A percentile compares a stretch with the other conserved stretches of the same genome.
Evolutionary conservation across 2,329 filamentous ascomycete genomes (phyloP).

Genomic region (Lasiodiplodia sp.): DNA sequence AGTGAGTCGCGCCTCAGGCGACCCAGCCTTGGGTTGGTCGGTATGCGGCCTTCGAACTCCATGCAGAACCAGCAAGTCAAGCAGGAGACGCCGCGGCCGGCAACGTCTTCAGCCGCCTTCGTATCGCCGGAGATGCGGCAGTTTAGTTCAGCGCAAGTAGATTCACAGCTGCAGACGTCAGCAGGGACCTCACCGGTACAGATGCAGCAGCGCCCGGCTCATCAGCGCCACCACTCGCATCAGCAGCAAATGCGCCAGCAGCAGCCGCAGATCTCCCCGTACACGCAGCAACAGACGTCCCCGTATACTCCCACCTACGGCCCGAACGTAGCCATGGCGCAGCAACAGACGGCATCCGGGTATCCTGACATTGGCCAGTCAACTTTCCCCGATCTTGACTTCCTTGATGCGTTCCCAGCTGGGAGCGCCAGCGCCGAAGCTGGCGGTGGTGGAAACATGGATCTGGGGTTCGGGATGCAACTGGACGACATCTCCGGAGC

Average conservation of each 20-base stretch:
- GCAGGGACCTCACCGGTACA: neutral
- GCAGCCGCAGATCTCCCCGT: conserved; percentile 38
- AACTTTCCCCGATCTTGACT: conserved; percentile 60
- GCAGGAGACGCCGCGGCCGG: conserved; percentile 23
- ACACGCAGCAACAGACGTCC: conserved; percentile 37
- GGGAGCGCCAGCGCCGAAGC: conserved; percentile 7
- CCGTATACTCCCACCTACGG: conserved; percentile 30
- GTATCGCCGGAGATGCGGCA: conserved; percentile 17
- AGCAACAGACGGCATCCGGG: conserved; percentile 31
- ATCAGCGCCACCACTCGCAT: conserved; percentile 31
- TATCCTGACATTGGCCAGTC: conserved; percentile 41
- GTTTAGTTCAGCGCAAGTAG: conserved; percentile 7
- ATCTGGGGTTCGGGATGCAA: conserved; percentile 64
- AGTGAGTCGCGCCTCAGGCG: conserved; percentile 45
- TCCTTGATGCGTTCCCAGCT: conserved; percentile 59
- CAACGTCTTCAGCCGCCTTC: neutral
- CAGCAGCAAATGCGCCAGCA: conserved; percentile 28
- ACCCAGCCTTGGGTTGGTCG: conserved; percentile 33
- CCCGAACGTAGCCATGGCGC: neutral
- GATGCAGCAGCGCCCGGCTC: conserved; percentile 18
- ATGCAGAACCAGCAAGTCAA: conserved; percentile 37
- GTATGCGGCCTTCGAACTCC: conserved; percentile 37
- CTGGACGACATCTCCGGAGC: conserved; percentile 42
- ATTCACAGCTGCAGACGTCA: conserved; percentile 19
- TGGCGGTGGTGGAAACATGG: conserved; percentile 56